phyloP scores from a whole-genome alignment of 495 filamentous ascomycete genomes.

The Aspergillus indologenus region DNA sequence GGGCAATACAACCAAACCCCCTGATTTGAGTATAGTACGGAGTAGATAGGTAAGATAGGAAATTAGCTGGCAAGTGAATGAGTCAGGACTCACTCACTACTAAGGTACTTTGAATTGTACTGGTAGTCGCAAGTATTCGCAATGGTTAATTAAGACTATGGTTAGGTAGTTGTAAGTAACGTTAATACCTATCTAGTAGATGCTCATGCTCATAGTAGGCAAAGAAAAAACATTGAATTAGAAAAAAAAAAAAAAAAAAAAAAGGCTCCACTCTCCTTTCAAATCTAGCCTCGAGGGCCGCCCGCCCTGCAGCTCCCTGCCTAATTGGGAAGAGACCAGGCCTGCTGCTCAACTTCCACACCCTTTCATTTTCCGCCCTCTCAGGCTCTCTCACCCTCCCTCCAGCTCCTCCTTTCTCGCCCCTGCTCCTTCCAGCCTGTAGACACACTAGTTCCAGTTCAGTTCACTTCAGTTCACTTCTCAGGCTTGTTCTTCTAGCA shows the following conservation, averaged over 20 bases:
- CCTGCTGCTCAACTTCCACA: slow-evolving; percentile 20
- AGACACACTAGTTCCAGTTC: too few relatives aligned
- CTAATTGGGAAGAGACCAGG: slow-evolving; percentile 28
- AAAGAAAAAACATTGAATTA: neutral
- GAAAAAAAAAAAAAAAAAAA: slow-evolving; percentile 5
- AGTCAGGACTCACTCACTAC: neutral
- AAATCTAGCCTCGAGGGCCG: slow-evolving; percentile 30
- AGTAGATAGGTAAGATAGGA: neutral
- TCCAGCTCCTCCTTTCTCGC: slow-evolving; percentile 12
- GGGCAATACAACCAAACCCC: neutral
- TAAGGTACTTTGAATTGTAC: neutral
- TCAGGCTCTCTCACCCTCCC: too few relatives aligned
- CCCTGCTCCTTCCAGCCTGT: slow-evolving; percentile 6
- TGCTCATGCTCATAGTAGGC: neutral
- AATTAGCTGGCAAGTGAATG: neutral
- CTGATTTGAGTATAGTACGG: slow-evolving; percentile 4
- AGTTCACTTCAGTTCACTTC: too few relatives aligned
- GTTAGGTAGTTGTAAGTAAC: too few relatives aligned
- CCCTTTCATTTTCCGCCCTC: slow-evolving; percentile 24
- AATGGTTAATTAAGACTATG: too few relatives aligned
- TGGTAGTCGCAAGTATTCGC: too few relatives aligned
- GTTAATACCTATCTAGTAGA: too few relatives aligned
- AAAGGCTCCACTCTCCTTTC: slow-evolving; percentile 9
- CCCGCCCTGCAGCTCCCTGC: slow-evolving; percentile 42
- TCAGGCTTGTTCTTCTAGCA: too few relatives aligned